These are phyloP conservation scores for Periconia sp. DNA, from an alignment of 2,329 filamentous ascomycete species.

Conservation along the genomic window DNA sequence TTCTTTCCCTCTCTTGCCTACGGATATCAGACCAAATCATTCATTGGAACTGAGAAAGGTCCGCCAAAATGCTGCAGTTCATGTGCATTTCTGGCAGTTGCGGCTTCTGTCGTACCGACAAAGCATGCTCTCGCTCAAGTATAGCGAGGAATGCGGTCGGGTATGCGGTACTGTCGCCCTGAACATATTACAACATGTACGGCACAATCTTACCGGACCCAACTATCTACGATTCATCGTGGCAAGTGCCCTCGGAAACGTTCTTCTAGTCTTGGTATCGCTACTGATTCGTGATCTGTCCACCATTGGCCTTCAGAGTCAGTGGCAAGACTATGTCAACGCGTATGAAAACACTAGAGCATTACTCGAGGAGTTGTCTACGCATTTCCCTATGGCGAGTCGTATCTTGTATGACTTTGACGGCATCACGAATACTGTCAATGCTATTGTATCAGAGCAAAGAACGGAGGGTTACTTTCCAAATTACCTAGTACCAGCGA, in stretches of 20 bases:
- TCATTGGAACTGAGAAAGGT: constrained; percentile 10
- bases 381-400: constrained; percentile 16
- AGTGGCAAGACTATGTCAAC: constrained; percentile 6
- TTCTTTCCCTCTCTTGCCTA: constrained; percentile 12
- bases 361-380: constrained; percentile 18
- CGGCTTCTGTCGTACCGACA: constrained; percentile 26
- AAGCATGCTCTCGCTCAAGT: constrained; percentile 25
- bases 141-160: constrained; percentile 13
- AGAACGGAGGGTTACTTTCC: not conserved
- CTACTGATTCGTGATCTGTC: constrained; percentile 18
- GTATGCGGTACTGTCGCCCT: constrained; percentile 19
- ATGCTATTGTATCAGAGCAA: not conserved
- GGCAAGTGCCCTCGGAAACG: constrained; percentile 16
- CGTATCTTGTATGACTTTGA: constrained; percentile 25
- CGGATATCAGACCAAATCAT: constrained; percentile 6
- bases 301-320: constrained; percentile 7
- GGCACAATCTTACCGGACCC: constrained; percentile 5
- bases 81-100: constrained; percentile 23
- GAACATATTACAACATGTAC: constrained; percentile 16
- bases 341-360: constrained; percentile 14
- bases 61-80: constrained; percentile 18
- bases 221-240: constrained; percentile 17
- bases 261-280: constrained; percentile 22
- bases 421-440: constrained; percentile 12
- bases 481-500: constrained; percentile 5